Conservation (phyloP, 345 rosid genomes). For the Eucalyptus camaldulensis region DNA sequence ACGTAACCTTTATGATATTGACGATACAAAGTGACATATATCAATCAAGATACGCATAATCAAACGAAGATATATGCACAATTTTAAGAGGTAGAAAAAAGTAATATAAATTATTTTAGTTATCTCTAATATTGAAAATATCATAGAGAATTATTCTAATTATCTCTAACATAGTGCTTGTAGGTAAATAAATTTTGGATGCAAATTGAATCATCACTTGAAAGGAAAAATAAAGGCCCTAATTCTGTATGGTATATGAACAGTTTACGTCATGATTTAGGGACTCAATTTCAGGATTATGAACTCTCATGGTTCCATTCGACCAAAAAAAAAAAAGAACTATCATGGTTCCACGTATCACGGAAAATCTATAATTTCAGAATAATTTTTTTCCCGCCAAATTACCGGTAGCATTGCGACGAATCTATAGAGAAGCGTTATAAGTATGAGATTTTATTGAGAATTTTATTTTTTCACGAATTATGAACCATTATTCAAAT, state of each 20-base stretch:
- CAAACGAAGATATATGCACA: not conserved
- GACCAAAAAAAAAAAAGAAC: too few species aligned
- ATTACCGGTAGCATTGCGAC: not conserved
- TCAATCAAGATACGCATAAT: not conserved
- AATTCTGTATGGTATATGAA: not conserved
- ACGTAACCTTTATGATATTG: not conserved
- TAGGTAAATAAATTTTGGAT: not conserved
- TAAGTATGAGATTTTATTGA: not conserved
- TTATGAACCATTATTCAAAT: not conserved
- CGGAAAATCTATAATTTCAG: not conserved
- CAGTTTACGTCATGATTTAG: not conserved
- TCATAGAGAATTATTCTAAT: not conserved
- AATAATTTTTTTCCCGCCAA: not conserved
- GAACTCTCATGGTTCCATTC: not conserved
- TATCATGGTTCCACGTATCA: not conserved
- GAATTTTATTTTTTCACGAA: not conserved
- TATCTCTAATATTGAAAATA: not conserved
- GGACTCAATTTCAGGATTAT: not conserved
- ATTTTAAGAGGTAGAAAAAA: too few species aligned
- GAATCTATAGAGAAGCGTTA: not conserved
- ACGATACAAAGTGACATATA: not conserved
- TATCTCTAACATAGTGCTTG: not conserved
- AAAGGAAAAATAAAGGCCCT: not conserved
- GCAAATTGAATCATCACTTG: not conserved
- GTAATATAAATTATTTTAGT: too few species aligned